A percentile compares a stretch with the other conserved stretches of the same genome.
Conservation (phyloP, 805 yeast species). For the Yarrowia sp. region DNA sequence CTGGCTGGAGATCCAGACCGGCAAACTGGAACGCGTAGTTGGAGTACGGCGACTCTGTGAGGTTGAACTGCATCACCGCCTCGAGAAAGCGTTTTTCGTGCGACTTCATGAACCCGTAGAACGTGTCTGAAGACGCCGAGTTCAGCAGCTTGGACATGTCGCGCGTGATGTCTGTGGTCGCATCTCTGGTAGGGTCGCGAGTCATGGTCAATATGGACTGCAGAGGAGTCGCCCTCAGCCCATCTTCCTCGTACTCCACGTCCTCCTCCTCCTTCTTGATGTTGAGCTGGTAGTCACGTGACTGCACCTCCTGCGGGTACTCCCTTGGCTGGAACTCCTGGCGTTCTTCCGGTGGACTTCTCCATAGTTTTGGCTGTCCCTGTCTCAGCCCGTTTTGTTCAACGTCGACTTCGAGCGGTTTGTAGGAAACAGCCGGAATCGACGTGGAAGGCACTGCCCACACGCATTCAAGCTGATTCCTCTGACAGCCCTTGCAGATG, state of each 20-base stretch:
- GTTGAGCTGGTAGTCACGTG: too few relatives aligned
- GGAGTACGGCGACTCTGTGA: constrained; percentile 9
- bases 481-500: constrained; percentile 26
- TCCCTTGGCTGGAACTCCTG: too few relatives aligned
- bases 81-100: constrained; percentile 8
- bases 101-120: constrained; percentile 2
- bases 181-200: not conserved
- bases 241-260: too few relatives aligned
- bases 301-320: too few relatives aligned
- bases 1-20: constrained; percentile 7
- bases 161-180: not conserved
- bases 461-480: constrained; percentile 12
- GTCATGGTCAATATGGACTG: not conserved
- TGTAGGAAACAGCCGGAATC: constrained; percentile 9
- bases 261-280: too few relatives aligned
- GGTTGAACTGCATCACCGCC: constrained; percentile 16
- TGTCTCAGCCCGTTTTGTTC: not conserved
- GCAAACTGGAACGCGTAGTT: constrained; percentile 16
- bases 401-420: not conserved
- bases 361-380: not conserved
- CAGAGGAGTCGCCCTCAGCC: too few relatives aligned
- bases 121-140: constrained; percentile 1
- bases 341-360: not conserved
- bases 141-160: constrained; percentile 11
- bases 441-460: constrained; percentile 15